phyloP scores from a whole-genome alignment of 1,284 basidiomycete genomes.

The Porodaedalea pini region DNA sequence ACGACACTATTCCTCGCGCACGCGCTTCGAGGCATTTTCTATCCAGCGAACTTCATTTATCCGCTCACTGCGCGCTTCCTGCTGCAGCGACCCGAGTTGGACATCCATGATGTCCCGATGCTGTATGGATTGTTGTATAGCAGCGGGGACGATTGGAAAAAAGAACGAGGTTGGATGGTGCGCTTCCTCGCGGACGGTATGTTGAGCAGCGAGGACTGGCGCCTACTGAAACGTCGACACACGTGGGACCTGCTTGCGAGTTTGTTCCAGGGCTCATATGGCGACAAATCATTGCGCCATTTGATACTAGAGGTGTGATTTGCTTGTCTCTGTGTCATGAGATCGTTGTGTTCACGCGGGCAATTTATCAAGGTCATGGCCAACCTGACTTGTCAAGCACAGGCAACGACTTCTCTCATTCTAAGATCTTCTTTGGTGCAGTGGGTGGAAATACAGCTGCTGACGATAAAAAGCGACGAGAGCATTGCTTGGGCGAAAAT shows the following conservation, averaged over 20 bases:
- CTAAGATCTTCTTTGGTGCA: slow-evolving; percentile 65
- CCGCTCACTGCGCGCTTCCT: slow-evolving; percentile 79
- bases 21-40: slow-evolving; percentile 72
- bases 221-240: slow-evolving; percentile 73
- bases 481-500: slow-evolving; percentile 62
- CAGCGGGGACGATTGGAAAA: slow-evolving; percentile 74
- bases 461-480: slow-evolving; percentile 39
- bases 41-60: slow-evolving; percentile 78
- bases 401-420: slow-evolving; percentile 65
- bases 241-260: slow-evolving; percentile 86
- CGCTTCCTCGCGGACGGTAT: slow-evolving; percentile 81
- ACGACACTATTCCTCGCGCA: slow-evolving; percentile 80
- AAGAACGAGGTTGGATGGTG: slow-evolving; percentile 86
- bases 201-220: slow-evolving; percentile 74
- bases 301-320: slow-evolving; percentile 62
- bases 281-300: slow-evolving; percentile 51
- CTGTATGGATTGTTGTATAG: slow-evolving; percentile 84
- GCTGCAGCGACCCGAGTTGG: slow-evolving; percentile 76
- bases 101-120: slow-evolving; percentile 78
- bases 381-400: slow-evolving; percentile 62
- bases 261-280: slow-evolving; percentile 63
- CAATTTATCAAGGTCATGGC: slow-evolving; percentile 54
- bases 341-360: neutral
- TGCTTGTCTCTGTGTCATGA: neutral
- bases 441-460: slow-evolving; percentile 78